Base-by-base conservation (phyloP, 495 filamentous ascomycete genomes). In the Aspergillus mulundensis region DNA sequence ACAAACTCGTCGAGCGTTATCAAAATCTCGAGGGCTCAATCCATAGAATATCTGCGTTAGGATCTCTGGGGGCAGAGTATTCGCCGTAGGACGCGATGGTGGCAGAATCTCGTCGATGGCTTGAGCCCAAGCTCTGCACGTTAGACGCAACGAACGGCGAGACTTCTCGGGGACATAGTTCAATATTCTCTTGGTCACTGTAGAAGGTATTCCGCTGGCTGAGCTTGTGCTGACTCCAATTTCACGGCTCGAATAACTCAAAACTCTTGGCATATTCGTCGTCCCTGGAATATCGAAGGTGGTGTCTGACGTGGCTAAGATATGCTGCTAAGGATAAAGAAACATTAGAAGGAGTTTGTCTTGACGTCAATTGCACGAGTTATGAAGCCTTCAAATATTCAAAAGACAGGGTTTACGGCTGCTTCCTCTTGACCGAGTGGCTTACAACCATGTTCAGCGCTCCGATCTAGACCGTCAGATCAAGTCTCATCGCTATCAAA, bases 1-100 rank as follows among this genome's bases (percentile, higher is more conserved):
- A 59, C 87, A 90, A 8, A 81, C 80, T 50, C 82, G 79, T 44
- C 87, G 76, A 12, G 86, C 85, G 58, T 82, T 76, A 61, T 90
- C 77, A 62, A 90, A 89, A 60, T 87, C 84, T 5, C 71, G 53
- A 0, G 87, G 85, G 11, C 69, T 65, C 6, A 88, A 69, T 57
- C 79, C 70, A 10, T 53, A 55, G 55, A 81, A 84, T 4, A 89
- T 82, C 5, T 81, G 72, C 39, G 86, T 76, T 0, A 90, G 25
- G 24, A 89, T 77, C 64, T 91, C 87, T 2, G 72, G 66, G 1
- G 87, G 87, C 7, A 85, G 59, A 21, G 57, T 51, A 54, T 74
- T 73, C n/a, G 70, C 72, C 14, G 68, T 58, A 1, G 71, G 58
- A 36, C 54, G 61, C 5, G 53, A 42, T 0, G 48, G 5, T 2